Evolutionary conservation across 257 asterid genomes (phyloP).

Genomic region (Petrea volubilis): DNA sequence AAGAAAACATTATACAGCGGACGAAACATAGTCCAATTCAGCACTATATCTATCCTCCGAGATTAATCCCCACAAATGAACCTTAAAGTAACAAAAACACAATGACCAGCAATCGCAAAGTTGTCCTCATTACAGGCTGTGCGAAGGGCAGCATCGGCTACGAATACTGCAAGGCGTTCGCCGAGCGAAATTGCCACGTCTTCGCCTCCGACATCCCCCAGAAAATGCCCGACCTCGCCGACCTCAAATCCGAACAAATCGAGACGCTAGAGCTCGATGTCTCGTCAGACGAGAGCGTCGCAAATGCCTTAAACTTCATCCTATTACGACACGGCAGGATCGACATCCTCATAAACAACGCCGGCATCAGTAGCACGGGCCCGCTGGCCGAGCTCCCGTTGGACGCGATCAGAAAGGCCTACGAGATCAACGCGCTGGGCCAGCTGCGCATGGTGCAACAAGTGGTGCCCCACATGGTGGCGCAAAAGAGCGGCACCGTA

Average conservation of each 20-base stretch:
- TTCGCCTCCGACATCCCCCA: slow-evolving; percentile 53
- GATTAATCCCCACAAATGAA: neutral
- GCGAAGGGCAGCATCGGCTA: slow-evolving; percentile 86
- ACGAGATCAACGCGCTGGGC: slow-evolving; percentile 64
- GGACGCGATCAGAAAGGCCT: slow-evolving; percentile 43
- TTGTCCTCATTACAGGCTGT: slow-evolving; percentile 75
- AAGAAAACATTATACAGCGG: neutral
- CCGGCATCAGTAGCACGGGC: slow-evolving; percentile 71
- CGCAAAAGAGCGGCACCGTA: slow-evolving; percentile 42
- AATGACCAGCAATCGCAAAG: slow-evolving; percentile 46
- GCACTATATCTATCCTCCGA: neutral
- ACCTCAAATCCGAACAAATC: slow-evolving; percentile 42
- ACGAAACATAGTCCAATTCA: neutral
- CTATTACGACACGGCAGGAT: slow-evolving; percentile 50
- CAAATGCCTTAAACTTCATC: slow-evolving; percentile 36
- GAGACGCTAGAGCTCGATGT: slow-evolving; percentile 67
- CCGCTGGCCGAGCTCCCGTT: slow-evolving; percentile 71
- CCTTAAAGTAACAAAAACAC: neutral
- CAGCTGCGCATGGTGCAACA: slow-evolving; percentile 59
- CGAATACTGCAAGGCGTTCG: slow-evolving; percentile 78
- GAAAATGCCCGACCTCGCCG: slow-evolving; percentile 44
- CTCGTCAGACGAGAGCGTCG: slow-evolving; percentile 55
- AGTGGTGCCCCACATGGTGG: slow-evolving; percentile 71
- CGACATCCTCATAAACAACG: slow-evolving; percentile 70
- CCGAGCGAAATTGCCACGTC: slow-evolving; percentile 58